Conservation (phyloP, 2,329 filamentous ascomycete species). For the Phaeophleospora eucalypticola region DNA sequence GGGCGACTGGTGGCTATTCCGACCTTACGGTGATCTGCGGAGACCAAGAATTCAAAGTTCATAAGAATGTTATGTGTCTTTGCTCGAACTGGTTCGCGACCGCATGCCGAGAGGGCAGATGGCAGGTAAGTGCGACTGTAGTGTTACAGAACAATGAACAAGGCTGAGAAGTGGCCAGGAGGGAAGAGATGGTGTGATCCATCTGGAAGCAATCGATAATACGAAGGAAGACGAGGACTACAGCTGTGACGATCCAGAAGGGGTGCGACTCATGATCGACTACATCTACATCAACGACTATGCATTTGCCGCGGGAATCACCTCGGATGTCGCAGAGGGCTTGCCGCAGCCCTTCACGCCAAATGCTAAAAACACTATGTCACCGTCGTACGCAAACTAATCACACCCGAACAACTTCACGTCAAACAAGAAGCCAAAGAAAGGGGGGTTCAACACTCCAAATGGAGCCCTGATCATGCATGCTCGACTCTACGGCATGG, state of each 20-base stretch:
- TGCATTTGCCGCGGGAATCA: conserved; percentile 14
- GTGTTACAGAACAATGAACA: background rate
- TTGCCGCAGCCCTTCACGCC: background rate
- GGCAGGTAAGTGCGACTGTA: background rate
- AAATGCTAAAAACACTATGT: background rate
- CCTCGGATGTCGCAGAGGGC: background rate
- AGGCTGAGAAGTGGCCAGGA: background rate
- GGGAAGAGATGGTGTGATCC: conserved; percentile 6
- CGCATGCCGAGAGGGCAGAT: conserved; percentile 9
- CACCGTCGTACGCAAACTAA: background rate
- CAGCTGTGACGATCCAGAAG: conserved; percentile 15
- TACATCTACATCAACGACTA: conserved; percentile 18
- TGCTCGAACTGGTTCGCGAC: conserved; percentile 34
- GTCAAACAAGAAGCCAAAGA: background rate
- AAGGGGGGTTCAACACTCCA: background rate
- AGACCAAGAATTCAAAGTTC: conserved; percentile 37
- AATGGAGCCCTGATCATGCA: conserved; percentile 4
- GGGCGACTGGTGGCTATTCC: conserved; percentile 30
- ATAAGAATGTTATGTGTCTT: conserved; percentile 43
- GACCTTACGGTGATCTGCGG: conserved; percentile 42
- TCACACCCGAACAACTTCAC: too few relatives aligned
- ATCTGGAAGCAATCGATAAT: conserved; percentile 3
- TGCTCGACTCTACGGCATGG: conserved; percentile 38
- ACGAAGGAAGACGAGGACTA: background rate
- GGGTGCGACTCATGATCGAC: conserved; percentile 10